These are phyloP conservation scores for Rossbeevera mucosa DNA, from an alignment of 768 basidiomycete species.

Conservation along the genomic window DNA sequence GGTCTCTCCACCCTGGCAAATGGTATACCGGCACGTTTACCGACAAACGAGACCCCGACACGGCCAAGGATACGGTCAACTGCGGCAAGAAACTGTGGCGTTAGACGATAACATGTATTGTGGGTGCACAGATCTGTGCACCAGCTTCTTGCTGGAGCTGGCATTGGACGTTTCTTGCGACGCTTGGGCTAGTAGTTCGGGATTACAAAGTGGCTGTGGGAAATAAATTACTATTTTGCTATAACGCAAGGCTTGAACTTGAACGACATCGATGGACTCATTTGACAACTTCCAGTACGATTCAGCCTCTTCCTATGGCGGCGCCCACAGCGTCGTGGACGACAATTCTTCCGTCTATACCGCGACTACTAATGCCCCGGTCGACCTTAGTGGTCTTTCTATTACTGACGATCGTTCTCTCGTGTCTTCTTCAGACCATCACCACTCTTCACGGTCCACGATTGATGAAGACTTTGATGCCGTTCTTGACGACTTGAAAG, in stretches of 20 bases:
- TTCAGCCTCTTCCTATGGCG: conserved; percentile 76
- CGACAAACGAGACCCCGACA: conserved; percentile 56
- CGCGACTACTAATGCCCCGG: conserved; percentile 53
- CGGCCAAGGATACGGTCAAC: conserved; percentile 49
- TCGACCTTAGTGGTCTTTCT: conserved; percentile 66
- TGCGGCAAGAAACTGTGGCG: conserved; percentile 32
- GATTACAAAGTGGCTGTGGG: conserved; percentile 20
- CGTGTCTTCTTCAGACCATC: conserved; percentile 36
- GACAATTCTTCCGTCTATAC: conserved; percentile 82
- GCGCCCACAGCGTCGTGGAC: conserved; percentile 62
- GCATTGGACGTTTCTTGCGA: conserved; percentile 13
- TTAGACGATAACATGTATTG: conserved; percentile 37
- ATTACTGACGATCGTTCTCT: conserved; percentile 58
- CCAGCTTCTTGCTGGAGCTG: neutral
- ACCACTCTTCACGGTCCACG: conserved; percentile 30
- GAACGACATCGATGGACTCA: conserved; percentile 56
- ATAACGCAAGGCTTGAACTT: conserved; percentile 6
- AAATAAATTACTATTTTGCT: conserved; percentile 23
- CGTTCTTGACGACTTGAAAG: conserved; percentile 85
- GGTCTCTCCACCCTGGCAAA: conserved; percentile 22
- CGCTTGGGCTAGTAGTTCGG: conserved; percentile 5
- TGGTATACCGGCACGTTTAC: conserved; percentile 34
- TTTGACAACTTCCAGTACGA: conserved; percentile 87
- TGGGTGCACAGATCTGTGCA: neutral
- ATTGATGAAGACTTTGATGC: conserved; percentile 87